phyloP scores from a whole-genome alignment of 2,329 filamentous ascomycete species.

The Thielaviopsis ethacetica region DNA sequence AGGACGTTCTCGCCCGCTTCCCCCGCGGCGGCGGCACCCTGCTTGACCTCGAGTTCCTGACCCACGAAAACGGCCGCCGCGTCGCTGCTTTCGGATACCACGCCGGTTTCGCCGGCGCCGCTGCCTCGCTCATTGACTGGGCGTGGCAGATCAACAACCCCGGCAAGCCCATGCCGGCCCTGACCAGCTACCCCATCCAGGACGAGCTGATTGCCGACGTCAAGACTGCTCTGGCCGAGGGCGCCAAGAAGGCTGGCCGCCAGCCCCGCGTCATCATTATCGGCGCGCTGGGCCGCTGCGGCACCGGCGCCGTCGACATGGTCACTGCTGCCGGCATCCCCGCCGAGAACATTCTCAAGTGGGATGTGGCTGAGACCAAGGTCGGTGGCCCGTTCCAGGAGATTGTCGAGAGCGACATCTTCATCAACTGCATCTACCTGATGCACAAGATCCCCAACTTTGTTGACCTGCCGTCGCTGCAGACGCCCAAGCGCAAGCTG shows the following conservation, averaged over 20 bases:
- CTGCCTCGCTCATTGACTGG: conserved; percentile 66
- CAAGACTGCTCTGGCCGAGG: conserved; percentile 51
- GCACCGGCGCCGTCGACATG: conserved; percentile 69
- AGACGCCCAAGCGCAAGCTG: conserved; percentile 52
- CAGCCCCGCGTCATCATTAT: conserved; percentile 68
- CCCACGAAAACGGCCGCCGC: conserved; percentile 49
- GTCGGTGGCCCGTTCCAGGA: conserved; percentile 61
- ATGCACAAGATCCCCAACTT: conserved; percentile 65
- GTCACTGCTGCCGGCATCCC: conserved; percentile 48
- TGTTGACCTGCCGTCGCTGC: conserved; percentile 53
- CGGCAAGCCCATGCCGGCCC: conserved; percentile 47
- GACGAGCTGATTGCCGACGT: conserved; percentile 50
- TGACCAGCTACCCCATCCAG: conserved; percentile 59
- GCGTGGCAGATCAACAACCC: conserved; percentile 63
- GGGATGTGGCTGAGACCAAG: conserved; percentile 62
- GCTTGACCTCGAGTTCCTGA: conserved; percentile 76
- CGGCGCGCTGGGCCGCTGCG: conserved; percentile 70
- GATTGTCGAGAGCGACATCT: conserved; percentile 59
- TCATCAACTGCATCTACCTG: conserved; percentile 85
- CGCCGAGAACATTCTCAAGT: conserved; percentile 35
- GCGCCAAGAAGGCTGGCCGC: conserved; percentile 45
- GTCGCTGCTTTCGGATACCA: conserved; percentile 60
- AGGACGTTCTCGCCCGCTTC: conserved; percentile 64
- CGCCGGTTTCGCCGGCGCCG: conserved; percentile 61
- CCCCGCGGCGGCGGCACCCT: conserved; percentile 60